Conservation (phyloP, 2,329 filamentous ascomycete species). For the Colletotrichum plurivorum region DNA sequence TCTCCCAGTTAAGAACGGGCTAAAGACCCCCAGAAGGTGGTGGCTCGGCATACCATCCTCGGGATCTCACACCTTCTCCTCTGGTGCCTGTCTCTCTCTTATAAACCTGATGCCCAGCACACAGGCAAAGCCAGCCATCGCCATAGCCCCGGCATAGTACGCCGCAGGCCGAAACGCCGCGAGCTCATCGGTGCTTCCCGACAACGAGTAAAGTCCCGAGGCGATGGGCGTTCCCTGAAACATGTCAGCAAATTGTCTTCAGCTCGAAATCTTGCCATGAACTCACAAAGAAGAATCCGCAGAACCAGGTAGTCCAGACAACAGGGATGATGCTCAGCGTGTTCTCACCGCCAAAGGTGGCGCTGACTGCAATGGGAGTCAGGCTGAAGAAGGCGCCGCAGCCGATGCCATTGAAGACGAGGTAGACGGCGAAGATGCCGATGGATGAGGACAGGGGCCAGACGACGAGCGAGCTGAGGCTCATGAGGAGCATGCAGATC, state of each 20-base stretch:
- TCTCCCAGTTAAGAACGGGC: too few species aligned
- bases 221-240: conserved; percentile 47
- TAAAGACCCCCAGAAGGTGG: too few species aligned
- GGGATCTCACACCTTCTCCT: background rate
- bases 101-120: conserved; percentile 15
- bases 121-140: conserved; percentile 38
- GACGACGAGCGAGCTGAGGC: conserved; percentile 44
- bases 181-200: conserved; percentile 38
- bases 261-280: background rate
- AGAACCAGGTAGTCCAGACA: conserved; percentile 47
- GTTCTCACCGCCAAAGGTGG: conserved; percentile 44
- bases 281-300: conserved; percentile 48
- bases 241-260: background rate
- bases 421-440: conserved; percentile 43
- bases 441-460: conserved; percentile 47
- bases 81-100: background rate
- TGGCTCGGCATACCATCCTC: too few species aligned
- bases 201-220: conserved; percentile 45
- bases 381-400: conserved; percentile 49
- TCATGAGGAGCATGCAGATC: conserved; percentile 45
- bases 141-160: conserved; percentile 47
- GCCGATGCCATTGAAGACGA: conserved; percentile 47
- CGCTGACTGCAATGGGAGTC: conserved; percentile 44
- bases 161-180: conserved; percentile 45
- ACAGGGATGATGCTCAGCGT: conserved; percentile 46